Percentiles rank a stretch among this genome's conserved stretches.
Evolutionary conservation across 2,329 filamentous ascomycete genomes (phyloP).

Genomic region (Penicillium sclerotiorum): DNA sequence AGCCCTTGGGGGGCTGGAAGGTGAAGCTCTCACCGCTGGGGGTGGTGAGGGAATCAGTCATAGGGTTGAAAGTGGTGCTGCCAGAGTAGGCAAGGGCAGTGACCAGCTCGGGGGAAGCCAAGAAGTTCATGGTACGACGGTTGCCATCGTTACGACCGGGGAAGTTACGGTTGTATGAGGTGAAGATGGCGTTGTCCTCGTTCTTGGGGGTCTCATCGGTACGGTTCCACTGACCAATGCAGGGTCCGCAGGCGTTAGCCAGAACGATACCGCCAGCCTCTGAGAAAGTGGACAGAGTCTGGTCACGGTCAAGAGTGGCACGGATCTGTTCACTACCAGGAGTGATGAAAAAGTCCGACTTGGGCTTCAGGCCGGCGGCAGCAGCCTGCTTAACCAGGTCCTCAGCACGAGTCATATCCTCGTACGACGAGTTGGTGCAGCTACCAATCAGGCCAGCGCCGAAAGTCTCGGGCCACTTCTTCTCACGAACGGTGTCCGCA

Average conservation of each 20-base stretch:
- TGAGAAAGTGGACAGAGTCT: constrained; percentile 92
- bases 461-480: constrained; percentile 94
- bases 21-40: constrained; percentile 80
- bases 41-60: constrained; percentile 81
- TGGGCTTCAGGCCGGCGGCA: constrained; percentile 89
- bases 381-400: constrained; percentile 91
- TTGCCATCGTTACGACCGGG: constrained; percentile 96
- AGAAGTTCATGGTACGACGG: constrained; percentile 96
- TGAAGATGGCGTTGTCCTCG: constrained; percentile 89
- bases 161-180: constrained; percentile 99
- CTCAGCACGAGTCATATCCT: constrained; percentile 92
- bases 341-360: constrained; percentile 90
- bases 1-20: constrained; percentile 73
- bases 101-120: constrained; percentile 94
- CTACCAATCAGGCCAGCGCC: constrained; percentile 97
- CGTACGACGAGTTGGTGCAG: constrained; percentile 90
- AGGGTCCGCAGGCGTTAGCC: constrained; percentile 91
- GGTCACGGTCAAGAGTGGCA: constrained; percentile 86
- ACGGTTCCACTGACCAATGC: constrained; percentile 85
- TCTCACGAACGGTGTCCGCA: constrained; percentile 88
- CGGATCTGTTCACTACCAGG: constrained; percentile 97
- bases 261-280: constrained; percentile 94
- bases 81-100: constrained; percentile 95
- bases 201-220: constrained; percentile 84
- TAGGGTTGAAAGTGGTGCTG: constrained; percentile 90